phyloP scores from a whole-genome alignment of 2,329 filamentous ascomycete species.

The Aspergillus costaricaensis region DNA sequence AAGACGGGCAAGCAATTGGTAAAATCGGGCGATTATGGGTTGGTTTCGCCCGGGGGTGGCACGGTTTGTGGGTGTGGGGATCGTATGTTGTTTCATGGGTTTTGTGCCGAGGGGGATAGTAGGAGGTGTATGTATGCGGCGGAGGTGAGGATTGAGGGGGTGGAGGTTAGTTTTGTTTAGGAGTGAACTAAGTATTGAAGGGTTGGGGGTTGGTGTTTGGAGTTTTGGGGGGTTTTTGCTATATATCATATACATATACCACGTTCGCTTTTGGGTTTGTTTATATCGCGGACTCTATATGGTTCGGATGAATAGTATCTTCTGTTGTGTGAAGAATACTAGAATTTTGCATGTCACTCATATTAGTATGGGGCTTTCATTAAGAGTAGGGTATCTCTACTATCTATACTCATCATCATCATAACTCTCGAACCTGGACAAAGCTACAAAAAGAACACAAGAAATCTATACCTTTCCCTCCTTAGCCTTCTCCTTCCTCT shows the following conservation, averaged over 20 bases:
- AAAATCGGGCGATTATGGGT: slow-evolving; percentile 33
- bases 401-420: slow-evolving; percentile 1
- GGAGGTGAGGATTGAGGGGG: slow-evolving; percentile 24
- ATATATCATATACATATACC: no score
- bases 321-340: no score
- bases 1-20: slow-evolving; percentile 39
- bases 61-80: slow-evolving; percentile 36
- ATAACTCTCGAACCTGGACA: not conserved
- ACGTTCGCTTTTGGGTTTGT: no score
- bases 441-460: not conserved
- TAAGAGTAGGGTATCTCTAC: slow-evolving; percentile 8
- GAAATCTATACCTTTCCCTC: not conserved
- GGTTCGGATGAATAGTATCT: no score
- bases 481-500: slow-evolving; percentile 9
- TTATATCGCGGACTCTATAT: no score
- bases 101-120: slow-evolving; percentile 22
- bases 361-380: not conserved
- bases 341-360: no score
- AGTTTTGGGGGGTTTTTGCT: no score
- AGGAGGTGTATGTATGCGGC: slow-evolving; percentile 36
- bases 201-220: no score
- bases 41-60: slow-evolving; percentile 36
- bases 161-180: slow-evolving; percentile 16
- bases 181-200: no score
- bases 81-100: slow-evolving; percentile 37